Percentiles rank a stretch among this genome's conserved stretches.
These are phyloP conservation scores for Alternaria ventricosa DNA, from an alignment of 2,329 filamentous ascomycete genomes.

Conservation along the genomic window DNA sequence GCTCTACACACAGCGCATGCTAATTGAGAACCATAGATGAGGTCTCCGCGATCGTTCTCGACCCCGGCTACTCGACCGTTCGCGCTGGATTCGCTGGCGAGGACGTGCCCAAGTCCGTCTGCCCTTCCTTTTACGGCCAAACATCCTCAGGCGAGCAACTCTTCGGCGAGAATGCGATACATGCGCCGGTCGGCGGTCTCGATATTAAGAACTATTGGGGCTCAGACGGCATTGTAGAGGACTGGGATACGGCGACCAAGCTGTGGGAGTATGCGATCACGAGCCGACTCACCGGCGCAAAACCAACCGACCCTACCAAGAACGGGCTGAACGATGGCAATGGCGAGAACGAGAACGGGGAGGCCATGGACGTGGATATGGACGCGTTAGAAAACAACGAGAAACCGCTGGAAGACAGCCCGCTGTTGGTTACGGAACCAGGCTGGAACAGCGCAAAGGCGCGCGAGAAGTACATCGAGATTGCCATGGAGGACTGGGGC, in stretches of 20 bases:
- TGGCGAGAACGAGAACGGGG: constrained; percentile 65
- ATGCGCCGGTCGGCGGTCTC: constrained; percentile 74
- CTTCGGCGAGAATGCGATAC: constrained; percentile 90
- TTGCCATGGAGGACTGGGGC: constrained; percentile 97
- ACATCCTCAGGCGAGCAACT: constrained; percentile 62
- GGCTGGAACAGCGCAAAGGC: constrained; percentile 90
- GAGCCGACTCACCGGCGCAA: constrained; percentile 81
- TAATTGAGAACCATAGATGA: constrained; percentile 70
- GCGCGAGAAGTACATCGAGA: constrained; percentile 91
- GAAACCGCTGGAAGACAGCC: constrained; percentile 85
- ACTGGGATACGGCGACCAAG: constrained; percentile 90
- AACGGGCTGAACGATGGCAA: constrained; percentile 85
- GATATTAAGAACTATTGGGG: constrained; percentile 93
- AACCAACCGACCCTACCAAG: constrained; percentile 71
- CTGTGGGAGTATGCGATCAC: constrained; percentile 94
- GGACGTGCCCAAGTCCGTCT: constrained; percentile 92
- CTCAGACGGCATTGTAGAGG: constrained; percentile 86
- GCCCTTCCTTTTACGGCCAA: constrained; percentile 85
- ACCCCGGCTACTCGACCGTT: constrained; percentile 88
- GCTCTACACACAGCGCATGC: constrained; percentile 7
- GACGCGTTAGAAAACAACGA: constrained; percentile 67
- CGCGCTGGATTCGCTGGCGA: constrained; percentile 97
- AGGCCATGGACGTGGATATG: constrained; percentile 61
- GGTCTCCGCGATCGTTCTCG: constrained; percentile 94
- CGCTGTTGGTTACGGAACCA: constrained; percentile 90